phyloP scores from a whole-genome alignment of 108 stramenopile species.

The Skeletonema marinoi region DNA sequence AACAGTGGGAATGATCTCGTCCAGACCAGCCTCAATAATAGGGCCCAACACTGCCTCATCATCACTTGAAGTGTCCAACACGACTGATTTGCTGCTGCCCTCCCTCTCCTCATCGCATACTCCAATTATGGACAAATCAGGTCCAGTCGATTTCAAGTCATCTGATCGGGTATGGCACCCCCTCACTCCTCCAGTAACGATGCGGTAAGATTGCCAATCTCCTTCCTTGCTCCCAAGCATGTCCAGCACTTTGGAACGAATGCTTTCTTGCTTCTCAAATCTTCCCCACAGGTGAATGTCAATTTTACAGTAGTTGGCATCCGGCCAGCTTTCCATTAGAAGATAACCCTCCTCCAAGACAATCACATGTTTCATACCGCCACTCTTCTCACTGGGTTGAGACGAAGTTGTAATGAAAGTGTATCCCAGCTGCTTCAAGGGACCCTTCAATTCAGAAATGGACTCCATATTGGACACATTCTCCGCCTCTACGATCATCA shows the following conservation, averaged over 20 bases:
- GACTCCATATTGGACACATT: conserved; percentile 21
- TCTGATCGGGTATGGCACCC: conserved; percentile 75
- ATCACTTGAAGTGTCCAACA: conserved; percentile 22
- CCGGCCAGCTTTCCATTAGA: conserved; percentile 55
- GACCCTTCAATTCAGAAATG: conserved; percentile 16
- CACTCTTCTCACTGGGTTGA: conserved; percentile 14
- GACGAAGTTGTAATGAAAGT: conserved; percentile 39
- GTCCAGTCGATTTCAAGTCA: conserved; percentile 74
- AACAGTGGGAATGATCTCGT: conserved; percentile 24
- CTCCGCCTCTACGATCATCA: conserved; percentile 76
- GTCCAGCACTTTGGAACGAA: not conserved
- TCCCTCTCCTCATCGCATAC: conserved; percentile 21
- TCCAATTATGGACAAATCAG: conserved; percentile 44
- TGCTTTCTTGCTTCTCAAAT: no score
- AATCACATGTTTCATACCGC: conserved; percentile 30
- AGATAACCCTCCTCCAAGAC: conserved; percentile 51
- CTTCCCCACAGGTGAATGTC: no score
- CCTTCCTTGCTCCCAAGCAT: conserved; percentile 15
- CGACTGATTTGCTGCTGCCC: conserved; percentile 23
- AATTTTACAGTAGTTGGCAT: conserved; percentile 16
- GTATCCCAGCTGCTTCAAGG: conserved; percentile 16
- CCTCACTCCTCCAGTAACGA: conserved; percentile 83
- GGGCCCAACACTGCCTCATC: conserved; percentile 31
- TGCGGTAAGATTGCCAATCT: conserved; percentile 54
- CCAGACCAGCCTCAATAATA: conserved; percentile 38